These are phyloP conservation scores for Aristolochia californica DNA, from an alignment of 164 flowering plant genomes.

Conservation along the genomic window DNA sequence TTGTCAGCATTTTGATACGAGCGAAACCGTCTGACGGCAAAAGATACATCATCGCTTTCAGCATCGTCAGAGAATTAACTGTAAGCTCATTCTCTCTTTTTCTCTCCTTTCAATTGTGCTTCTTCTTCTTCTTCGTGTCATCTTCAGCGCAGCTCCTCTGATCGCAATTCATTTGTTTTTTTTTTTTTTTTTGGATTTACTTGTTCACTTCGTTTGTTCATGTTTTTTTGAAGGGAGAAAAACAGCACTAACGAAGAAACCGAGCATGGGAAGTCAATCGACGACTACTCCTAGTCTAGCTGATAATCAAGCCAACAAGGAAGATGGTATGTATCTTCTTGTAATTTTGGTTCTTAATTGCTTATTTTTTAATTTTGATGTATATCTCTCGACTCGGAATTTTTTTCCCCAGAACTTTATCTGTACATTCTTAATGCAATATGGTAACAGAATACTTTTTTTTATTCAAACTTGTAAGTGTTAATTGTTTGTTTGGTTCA, in stretches of 20 bases:
- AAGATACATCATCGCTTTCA: too few species aligned
- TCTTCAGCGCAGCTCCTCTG: not conserved
- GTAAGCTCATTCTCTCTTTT: not conserved
- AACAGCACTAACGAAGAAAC: slow-evolving; percentile 1
- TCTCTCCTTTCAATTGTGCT: not conserved
- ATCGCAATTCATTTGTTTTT: not conserved
- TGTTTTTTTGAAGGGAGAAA: not conserved
- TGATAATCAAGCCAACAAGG: slow-evolving; percentile 21
- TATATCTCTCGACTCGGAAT: too few species aligned
- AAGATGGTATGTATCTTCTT: slow-evolving; percentile 17
- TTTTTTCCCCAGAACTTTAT: too few species aligned
- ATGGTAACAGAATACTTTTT: too few species aligned
- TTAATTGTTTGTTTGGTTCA: too few species aligned
- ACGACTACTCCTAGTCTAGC: slow-evolving; percentile 14
- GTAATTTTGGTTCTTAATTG: too few species aligned
- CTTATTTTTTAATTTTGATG: too few species aligned
- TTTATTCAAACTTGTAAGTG: too few species aligned
- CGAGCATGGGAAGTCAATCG: slow-evolving; percentile 26
- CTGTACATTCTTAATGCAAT: too few species aligned
- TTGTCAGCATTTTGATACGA: too few species aligned
- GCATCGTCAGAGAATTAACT: too few species aligned
- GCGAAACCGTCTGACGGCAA: too few species aligned
- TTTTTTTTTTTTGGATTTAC: not conserved
- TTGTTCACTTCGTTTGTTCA: not conserved
- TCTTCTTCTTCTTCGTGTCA: not conserved